A percentile compares a stretch with the other conserved stretches of the same genome.
Evolutionary conservation across 345 rosid species (phyloP).

Genomic region (Erodium maritimum): DNA sequence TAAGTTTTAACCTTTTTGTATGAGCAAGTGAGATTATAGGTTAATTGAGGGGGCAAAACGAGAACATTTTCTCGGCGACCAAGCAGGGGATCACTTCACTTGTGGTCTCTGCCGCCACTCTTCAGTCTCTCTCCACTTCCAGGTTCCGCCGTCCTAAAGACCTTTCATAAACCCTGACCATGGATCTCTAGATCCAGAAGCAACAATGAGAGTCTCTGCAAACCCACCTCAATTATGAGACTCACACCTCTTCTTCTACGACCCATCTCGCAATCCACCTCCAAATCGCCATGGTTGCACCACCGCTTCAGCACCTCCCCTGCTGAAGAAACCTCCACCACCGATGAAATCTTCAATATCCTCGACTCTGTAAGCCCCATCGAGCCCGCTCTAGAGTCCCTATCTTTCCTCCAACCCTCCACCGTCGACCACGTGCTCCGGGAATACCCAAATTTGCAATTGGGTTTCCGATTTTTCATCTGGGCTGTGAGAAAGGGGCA

Average conservation of each 20-base stretch:
- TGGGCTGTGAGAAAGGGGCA: slow-evolving; percentile 57
- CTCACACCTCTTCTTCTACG: neutral
- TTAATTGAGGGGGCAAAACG: no score
- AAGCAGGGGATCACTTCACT: no score
- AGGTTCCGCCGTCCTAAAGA: neutral
- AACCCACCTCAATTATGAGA: neutral
- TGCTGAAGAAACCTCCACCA: slow-evolving; percentile 5
- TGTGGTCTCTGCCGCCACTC: no score
- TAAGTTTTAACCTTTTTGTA: no score
- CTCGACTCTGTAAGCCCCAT: slow-evolving; percentile 34
- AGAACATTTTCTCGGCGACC: no score
- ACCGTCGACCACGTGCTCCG: slow-evolving; percentile 37
- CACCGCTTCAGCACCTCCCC: neutral
- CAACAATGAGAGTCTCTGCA: neutral
- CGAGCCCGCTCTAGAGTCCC: slow-evolving; percentile 52
- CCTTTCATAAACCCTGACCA: neutral
- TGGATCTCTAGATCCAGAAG: neutral
- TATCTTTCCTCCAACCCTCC: slow-evolving; percentile 41
- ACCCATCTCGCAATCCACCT: neutral
- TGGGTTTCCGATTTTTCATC: slow-evolving; percentile 67
- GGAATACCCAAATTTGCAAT: slow-evolving; percentile 23
- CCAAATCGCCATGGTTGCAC: neutral
- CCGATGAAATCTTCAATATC: slow-evolving; percentile 42
- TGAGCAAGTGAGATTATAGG: no score
- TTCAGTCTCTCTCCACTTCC: neutral